These are phyloP conservation scores for Calvatia gigantea DNA, from an alignment of 768 basidiomycete species.

Conservation along the genomic window DNA sequence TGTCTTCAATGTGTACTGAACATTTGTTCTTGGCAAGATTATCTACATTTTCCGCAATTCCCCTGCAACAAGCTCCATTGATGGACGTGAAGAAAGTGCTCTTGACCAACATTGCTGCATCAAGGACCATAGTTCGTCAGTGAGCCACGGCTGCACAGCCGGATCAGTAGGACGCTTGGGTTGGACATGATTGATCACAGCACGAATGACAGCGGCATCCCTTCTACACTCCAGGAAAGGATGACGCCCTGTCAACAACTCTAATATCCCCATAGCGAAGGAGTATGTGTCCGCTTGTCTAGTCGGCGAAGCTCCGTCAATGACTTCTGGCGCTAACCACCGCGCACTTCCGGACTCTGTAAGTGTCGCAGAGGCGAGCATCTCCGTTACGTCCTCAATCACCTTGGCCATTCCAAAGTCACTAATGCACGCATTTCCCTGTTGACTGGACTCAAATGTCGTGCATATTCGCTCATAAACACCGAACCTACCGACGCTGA, in stretches of 20 bases:
- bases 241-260: conserved; percentile 48
- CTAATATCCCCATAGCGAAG: conserved; percentile 58
- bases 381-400: conserved; percentile 55
- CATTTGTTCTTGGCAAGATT: neutral
- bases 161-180: conserved; percentile 41
- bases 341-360: conserved; percentile 47
- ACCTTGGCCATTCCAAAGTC: conserved; percentile 66
- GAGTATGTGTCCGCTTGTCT: conserved; percentile 53
- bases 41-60: conserved; percentile 12
- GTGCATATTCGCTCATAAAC: neutral
- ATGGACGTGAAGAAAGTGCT: conserved; percentile 33
- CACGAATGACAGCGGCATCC: conserved; percentile 47
- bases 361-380: conserved; percentile 40
- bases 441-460: neutral
- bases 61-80: conserved; percentile 33
- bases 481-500: conserved; percentile 37
- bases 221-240: conserved; percentile 50
- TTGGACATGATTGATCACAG: conserved; percentile 33
- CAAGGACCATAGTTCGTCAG: conserved; percentile 44
- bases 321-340: conserved; percentile 63
- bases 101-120: conserved; percentile 46
- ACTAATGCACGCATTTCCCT: conserved; percentile 55
- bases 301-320: conserved; percentile 42
- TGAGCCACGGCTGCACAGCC: conserved; percentile 33
- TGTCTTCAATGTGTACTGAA: neutral